These are phyloP conservation scores for Amanita pseudoporphyria DNA, from an alignment of 768 basidiomycete genomes.

Conservation along the genomic window DNA sequence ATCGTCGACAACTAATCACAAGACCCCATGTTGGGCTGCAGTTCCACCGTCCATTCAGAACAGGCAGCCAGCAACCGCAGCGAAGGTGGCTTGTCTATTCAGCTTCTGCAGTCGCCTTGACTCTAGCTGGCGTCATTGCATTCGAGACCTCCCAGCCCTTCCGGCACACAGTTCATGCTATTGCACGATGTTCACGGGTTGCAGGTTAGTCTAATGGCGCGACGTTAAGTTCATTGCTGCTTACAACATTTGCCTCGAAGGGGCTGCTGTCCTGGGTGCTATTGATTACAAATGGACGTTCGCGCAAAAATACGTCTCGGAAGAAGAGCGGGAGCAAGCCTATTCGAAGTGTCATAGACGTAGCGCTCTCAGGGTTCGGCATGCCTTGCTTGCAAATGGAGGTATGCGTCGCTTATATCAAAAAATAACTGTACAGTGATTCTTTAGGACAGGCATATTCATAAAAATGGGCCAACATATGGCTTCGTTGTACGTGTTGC, in stretches of 20 bases:
- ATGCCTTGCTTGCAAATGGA: conserved; percentile 84
- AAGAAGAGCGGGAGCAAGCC: conserved; percentile 41
- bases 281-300: conserved; percentile 70
- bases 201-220: conserved; percentile 37
- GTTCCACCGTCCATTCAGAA: not conserved
- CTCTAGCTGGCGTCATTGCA: conserved; percentile 30
- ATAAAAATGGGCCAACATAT: conserved; percentile 90
- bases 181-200: conserved; percentile 70
- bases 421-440: not conserved
- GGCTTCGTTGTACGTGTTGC: conserved; percentile 50
- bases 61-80: not conserved
- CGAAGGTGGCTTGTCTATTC: conserved; percentile 29
- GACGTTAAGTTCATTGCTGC: conserved; percentile 16
- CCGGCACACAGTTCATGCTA: conserved; percentile 65
- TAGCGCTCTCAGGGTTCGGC: conserved; percentile 70
- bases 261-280: conserved; percentile 51
- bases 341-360: conserved; percentile 76
- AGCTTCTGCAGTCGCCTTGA: conserved; percentile 24
- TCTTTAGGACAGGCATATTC: conserved; percentile 48
- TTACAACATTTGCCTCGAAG: conserved; percentile 22
- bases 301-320: conserved; percentile 37
- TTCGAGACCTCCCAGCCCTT: conserved; percentile 69
- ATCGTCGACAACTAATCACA: not conserved
- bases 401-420: conserved; percentile 30
- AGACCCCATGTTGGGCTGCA: not conserved